Evolutionary conservation across 805 yeast species (phyloP).

Genomic region (Clavispora vitiphila): DNA sequence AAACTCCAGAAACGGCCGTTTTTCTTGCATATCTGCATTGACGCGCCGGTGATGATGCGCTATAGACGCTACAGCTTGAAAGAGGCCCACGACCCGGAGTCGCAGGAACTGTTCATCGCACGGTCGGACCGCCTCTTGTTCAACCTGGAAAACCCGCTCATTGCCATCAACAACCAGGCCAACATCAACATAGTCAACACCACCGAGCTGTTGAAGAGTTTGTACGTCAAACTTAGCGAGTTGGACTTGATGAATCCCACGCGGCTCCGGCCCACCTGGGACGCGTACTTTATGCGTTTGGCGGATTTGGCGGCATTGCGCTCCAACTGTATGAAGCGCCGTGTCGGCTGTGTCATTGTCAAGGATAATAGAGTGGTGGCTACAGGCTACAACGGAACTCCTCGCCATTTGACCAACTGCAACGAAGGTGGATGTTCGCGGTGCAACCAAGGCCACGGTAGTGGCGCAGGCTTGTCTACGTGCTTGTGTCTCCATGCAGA

Average conservation of each 20-base stretch:
- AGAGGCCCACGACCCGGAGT: conserved; percentile 5
- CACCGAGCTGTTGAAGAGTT: conserved; percentile 28
- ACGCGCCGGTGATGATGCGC: conserved; percentile 60
- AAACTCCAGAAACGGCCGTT: conserved; percentile 67
- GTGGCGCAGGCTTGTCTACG: conserved; percentile 67
- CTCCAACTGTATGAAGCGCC: conserved; percentile 93
- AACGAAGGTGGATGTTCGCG: conserved; percentile 94
- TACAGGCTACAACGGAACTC: conserved; percentile 98
- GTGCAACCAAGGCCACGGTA: conserved; percentile 66
- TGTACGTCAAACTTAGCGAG: conserved; percentile 37
- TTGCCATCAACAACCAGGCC: conserved; percentile 58
- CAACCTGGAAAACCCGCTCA: conserved; percentile 44
- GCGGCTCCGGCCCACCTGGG: conserved; percentile 90
- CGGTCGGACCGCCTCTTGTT: conserved; percentile 35
- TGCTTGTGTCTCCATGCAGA: conserved; percentile 96
- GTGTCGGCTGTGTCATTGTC: conserved; percentile 95
- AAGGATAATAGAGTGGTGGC: conserved; percentile 82
- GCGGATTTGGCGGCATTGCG: conserved; percentile 92
- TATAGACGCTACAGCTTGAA: conserved; percentile 27
- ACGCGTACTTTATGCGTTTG: conserved; percentile 86
- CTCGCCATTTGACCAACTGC: conserved; percentile 81
- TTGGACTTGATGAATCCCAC: conserved; percentile 29
- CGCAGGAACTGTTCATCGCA: conserved; percentile 34
- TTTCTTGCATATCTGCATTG: conserved; percentile 72
- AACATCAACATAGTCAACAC: conserved; percentile 38